Evolutionary conservation across 495 filamentous ascomycete genomes (phyloP).

Genomic region (Parachaetomium inaequale): DNA sequence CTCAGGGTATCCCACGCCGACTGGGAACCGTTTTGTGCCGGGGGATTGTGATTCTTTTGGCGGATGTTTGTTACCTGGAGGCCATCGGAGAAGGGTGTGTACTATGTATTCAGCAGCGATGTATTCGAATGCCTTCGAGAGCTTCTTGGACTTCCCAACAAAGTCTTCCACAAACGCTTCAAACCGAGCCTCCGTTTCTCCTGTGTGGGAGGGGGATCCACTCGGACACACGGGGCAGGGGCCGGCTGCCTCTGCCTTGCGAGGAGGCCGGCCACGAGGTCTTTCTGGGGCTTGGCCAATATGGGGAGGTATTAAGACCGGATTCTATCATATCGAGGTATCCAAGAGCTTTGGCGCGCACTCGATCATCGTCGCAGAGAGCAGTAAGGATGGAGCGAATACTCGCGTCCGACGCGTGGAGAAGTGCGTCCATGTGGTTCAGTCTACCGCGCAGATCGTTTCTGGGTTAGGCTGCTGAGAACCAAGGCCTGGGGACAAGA

Average conservation of each 20-base stretch:
- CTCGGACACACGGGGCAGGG: conserved; percentile 13
- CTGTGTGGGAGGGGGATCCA: conserved; percentile 22
- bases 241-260: not conserved
- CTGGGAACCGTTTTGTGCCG: conserved; percentile 35
- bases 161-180: conserved; percentile 36
- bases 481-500: too few species aligned
- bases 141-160: conserved; percentile 34
- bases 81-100: not conserved
- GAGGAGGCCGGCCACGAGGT: not conserved
- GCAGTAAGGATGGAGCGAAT: not conserved
- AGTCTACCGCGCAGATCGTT: not conserved
- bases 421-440: not conserved
- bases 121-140: conserved; percentile 37
- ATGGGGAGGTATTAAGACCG: conserved; percentile 14
- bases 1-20: conserved; percentile 37
- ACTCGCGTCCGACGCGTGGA: not conserved
- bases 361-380: not conserved
- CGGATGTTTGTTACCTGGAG: not conserved
- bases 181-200: conserved; percentile 29
- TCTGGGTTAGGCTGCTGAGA: too few species aligned
- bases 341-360: not conserved
- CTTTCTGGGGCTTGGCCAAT: conserved; percentile 4
- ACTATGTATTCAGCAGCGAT: conserved; percentile 39
- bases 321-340: not conserved
- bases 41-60: conserved; percentile 39